phyloP scores from a whole-genome alignment of 116 monocot genomes.

The Thalassia testudinum region DNA sequence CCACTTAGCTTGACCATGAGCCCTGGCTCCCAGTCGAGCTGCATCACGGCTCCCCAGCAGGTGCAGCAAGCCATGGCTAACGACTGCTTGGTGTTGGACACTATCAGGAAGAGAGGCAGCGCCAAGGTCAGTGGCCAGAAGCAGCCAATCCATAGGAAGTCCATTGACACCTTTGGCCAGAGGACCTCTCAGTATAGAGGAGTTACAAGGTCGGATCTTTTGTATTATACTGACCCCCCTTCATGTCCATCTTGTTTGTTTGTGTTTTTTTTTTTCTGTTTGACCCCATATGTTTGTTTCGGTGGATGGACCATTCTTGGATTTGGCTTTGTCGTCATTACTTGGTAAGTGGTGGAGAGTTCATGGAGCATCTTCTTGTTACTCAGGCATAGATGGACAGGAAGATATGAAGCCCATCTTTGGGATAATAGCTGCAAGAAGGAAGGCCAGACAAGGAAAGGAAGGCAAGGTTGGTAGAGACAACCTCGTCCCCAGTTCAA shows the following conservation, averaged over 20 bases:
- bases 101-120: conserved; percentile 37
- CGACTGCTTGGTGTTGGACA: conserved; percentile 19
- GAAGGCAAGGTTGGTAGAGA: conserved; percentile 74
- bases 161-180: conserved; percentile 93
- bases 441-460: conserved; percentile 98
- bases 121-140: conserved; percentile 48
- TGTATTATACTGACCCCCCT: neutral
- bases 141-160: conserved; percentile 87
- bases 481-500: neutral
- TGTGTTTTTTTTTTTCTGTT: neutral
- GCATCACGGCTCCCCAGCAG: conserved; percentile 44
- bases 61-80: conserved; percentile 3
- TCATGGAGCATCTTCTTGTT: neutral
- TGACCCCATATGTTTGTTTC: neutral
- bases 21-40: conserved; percentile 66
- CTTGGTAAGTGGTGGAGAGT: neutral
- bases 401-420: conserved; percentile 98
- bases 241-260: neutral
- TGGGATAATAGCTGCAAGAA: conserved; percentile 99
- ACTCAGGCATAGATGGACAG: conserved; percentile 94
- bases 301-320: neutral
- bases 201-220: conserved; percentile 60
- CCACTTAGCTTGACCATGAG: conserved; percentile 83
- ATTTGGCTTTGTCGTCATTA: neutral
- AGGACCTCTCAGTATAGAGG: conserved; percentile 97